Evolutionary conservation across 2,329 filamentous ascomycete species (phyloP).

Genomic region (Trichoderma pleuroti): DNA sequence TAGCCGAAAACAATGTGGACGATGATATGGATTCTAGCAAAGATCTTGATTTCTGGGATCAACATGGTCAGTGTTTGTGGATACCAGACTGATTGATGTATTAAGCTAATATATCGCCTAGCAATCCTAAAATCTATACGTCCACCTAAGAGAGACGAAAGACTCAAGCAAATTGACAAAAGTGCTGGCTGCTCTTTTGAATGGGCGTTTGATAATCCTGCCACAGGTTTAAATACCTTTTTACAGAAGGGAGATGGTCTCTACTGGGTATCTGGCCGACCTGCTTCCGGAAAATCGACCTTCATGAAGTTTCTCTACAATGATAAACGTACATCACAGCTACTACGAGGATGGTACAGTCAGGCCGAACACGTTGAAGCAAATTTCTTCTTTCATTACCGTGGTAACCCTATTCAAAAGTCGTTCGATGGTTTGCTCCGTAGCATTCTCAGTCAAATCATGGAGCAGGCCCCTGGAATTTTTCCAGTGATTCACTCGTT

Average conservation of each 20-base stretch:
- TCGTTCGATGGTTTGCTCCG: constrained; percentile 1
- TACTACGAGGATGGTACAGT: neutral
- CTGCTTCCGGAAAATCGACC: constrained; percentile 14
- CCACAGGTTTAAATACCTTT: neutral
- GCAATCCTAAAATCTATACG: neutral
- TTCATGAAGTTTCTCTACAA: constrained; percentile 9
- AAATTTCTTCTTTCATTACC: constrained; percentile 12
- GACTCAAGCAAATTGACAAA: neutral
- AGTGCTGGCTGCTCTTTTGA: neutral
- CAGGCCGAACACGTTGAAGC: neutral
- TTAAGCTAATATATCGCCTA: no score
- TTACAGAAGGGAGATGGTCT: neutral
- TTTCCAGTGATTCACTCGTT: neutral
- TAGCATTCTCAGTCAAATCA: neutral
- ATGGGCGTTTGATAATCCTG: constrained; percentile 7
- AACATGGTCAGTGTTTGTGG: no score
- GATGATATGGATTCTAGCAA: no score
- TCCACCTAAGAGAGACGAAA: neutral
- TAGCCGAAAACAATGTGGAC: no score
- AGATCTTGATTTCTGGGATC: no score
- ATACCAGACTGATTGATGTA: no score
- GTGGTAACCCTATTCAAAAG: neutral
- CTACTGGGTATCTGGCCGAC: constrained; percentile 1
- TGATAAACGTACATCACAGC: neutral
- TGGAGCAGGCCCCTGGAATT: neutral